These are phyloP conservation scores for Mrakiaceae sp. DNA, from an alignment of 1,284 basidiomycete genomes.

Conservation along the genomic window DNA sequence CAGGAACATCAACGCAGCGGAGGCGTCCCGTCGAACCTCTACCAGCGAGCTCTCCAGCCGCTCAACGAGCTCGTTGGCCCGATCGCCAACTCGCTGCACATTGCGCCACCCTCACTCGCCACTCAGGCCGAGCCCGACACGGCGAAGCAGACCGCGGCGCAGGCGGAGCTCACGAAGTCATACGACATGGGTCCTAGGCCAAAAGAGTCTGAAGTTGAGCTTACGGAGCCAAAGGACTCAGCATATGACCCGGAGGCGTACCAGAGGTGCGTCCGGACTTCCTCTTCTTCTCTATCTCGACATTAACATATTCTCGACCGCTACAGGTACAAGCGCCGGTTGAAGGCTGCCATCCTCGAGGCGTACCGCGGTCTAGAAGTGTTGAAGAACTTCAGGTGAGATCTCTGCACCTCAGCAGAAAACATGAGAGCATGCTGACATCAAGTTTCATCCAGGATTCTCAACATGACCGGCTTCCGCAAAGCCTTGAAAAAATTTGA, in stretches of 20 bases:
- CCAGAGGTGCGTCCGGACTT: slow-evolving; percentile 26
- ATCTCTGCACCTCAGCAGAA: neutral
- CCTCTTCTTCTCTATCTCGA: no score
- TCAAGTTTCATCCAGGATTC: slow-evolving; percentile 41
- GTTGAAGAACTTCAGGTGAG: slow-evolving; percentile 75
- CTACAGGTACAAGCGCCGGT: slow-evolving; percentile 58
- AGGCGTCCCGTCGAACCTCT: no score
- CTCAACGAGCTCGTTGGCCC: neutral
- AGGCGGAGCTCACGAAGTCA: no score
- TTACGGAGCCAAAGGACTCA: slow-evolving; percentile 22
- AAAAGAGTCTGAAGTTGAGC: slow-evolving; percentile 17
- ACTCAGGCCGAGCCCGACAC: no score
- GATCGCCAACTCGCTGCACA: neutral
- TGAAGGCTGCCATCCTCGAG: slow-evolving; percentile 72
- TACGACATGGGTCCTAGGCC: no score
- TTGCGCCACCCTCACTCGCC: no score
- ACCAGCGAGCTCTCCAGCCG: slow-evolving; percentile 2
- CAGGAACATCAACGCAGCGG: no score
- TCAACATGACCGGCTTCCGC: slow-evolving; percentile 81
- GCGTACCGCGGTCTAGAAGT: slow-evolving; percentile 69
- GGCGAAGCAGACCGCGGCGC: no score
- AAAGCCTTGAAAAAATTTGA: slow-evolving; percentile 92
- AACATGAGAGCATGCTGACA: neutral
- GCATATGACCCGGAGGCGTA: slow-evolving; percentile 65
- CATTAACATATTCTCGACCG: neutral